Evolutionary conservation across 345 rosid species (phyloP), one percentile per base, ranked within the genome.

Genomic region (Salix udensis): DNA sequence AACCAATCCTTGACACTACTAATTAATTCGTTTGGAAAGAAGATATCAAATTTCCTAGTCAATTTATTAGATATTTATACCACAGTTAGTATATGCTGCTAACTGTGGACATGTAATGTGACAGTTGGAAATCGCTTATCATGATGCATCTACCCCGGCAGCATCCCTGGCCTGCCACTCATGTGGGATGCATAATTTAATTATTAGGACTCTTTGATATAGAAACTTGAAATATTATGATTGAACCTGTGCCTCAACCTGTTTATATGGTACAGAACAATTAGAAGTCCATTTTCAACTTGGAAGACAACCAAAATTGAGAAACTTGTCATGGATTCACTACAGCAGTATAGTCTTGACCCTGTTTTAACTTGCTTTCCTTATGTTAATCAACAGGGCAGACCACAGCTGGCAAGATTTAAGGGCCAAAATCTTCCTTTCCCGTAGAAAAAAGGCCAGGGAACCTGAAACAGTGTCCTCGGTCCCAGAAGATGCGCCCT

Each of bases 341-440:
- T 2, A 16, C 37, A 36, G 44, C 37, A 67, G 34, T 26, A 44
- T 46, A 50, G 30, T 8, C 50, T n/a, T 65, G 28, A 66, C 65
- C n/a, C 6, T 67, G 42, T 36, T 71, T 50, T 75, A 13, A 61
- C 39, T 70, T 77, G 31, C 28, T 70, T 61, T 30, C 26, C 14
- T 75, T 55, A 39, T 77, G 61, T 30, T 69, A 24, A 62, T 67
- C 40, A 80, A 80, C 84, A 88, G 88, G 85, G 77, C 82, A 42
- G 91, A 88, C 64, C 81, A 82, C 77, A 80, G 72, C 74, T 74
- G 78, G 71, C 83, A 79, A 76, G 91, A 86, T 78, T 23, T 86
- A 28, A 81, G 84, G 74, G 52, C 39, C 30, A 86, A 81, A 75
- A 30, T 88, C 75, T 87, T 87, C 75, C 82, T 86, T 69, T 53